Evolutionary conservation across 371 early-diverging fungal genomes (phyloP).

Genomic region (Rhizopus arrhizus): DNA sequence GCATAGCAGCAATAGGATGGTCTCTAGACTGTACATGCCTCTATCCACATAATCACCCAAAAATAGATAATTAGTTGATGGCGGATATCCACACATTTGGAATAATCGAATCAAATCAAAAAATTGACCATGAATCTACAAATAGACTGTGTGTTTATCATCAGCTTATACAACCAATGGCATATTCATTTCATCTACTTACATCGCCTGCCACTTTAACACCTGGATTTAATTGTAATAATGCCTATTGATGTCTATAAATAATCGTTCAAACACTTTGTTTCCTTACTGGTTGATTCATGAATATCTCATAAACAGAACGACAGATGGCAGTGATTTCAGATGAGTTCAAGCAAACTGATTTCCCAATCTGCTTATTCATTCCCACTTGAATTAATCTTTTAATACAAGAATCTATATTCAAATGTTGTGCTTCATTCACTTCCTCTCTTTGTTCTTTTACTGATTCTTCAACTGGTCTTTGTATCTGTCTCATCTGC

Average conservation of each 20-base stretch:
- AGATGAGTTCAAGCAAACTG: conserved; percentile 69
- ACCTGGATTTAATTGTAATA: conserved; percentile 92
- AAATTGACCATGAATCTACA: conserved; percentile 87
- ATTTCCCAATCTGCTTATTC: conserved; percentile 67
- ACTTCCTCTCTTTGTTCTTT: conserved; percentile 3
- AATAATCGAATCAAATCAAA: conserved; percentile 87
- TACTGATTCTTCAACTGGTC: neutral
- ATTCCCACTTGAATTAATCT: conserved; percentile 74
- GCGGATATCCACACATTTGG: conserved; percentile 86
- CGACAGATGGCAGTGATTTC: conserved; percentile 90
- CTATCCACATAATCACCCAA: conserved; percentile 98
- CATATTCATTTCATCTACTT: conserved; percentile 6
- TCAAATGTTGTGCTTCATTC: conserved; percentile 16
- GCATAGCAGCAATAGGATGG: conserved; percentile 88
- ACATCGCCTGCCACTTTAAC: conserved; percentile 94
- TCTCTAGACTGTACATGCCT: conserved; percentile 94
- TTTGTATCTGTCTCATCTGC: conserved; percentile 6
- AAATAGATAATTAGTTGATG: conserved; percentile 85
- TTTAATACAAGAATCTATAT: conserved; percentile 84
- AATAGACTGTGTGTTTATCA: neutral
- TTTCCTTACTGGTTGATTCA: conserved; percentile 77
- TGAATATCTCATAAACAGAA: conserved; percentile 81
- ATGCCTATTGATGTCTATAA: conserved; percentile 37
- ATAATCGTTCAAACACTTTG: too few species aligned
- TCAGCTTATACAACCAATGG: neutral